Percentiles rank a stretch among this genome's conserved stretches.
Evolutionary conservation across 2,329 filamentous ascomycete genomes (phyloP).

Genomic region (Allantophomopsis cytisporea): DNA sequence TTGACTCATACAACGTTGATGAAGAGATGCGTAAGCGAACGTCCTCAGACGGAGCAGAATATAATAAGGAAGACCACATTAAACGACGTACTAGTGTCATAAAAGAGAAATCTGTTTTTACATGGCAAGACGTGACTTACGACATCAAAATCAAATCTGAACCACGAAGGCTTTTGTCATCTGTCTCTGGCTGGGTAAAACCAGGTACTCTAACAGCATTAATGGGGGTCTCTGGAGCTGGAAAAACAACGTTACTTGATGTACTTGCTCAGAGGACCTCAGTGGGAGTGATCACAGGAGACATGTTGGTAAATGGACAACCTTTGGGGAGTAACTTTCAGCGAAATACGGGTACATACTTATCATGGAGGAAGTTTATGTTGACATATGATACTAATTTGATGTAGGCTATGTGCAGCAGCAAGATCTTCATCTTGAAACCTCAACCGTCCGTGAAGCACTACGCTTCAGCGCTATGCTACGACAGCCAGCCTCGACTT

Average conservation of each 20-base stretch:
- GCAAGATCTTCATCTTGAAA: conserved; percentile 75
- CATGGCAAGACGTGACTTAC: conserved; percentile 37
- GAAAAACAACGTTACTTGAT: conserved; percentile 81
- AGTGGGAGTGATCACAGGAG: conserved; percentile 78
- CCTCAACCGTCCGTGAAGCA: conserved; percentile 75
- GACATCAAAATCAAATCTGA: conserved; percentile 50
- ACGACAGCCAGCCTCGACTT: conserved; percentile 61
- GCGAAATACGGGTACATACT: conserved; percentile 59
- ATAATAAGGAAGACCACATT: not conserved
- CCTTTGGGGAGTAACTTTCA: conserved; percentile 72
- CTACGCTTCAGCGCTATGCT: conserved; percentile 74
- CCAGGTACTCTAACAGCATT: conserved; percentile 53
- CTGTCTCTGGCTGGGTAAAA: conserved; percentile 58
- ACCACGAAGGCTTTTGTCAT: conserved; percentile 49
- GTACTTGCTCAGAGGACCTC: conserved; percentile 76
- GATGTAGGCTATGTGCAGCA: conserved; percentile 72
- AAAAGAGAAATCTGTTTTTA: not conserved
- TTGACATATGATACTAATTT: not conserved
- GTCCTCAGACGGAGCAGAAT: not conserved
- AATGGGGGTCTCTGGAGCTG: conserved; percentile 51
- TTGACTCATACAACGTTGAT: conserved; percentile 4
- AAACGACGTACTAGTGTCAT: too few species aligned
- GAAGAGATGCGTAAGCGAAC: conserved; percentile 1
- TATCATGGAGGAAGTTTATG: not conserved
- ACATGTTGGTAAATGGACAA: conserved; percentile 56